Conservation (phyloP, 2,329 filamentous ascomycete species). For the Emericellopsis atlantica region DNA sequence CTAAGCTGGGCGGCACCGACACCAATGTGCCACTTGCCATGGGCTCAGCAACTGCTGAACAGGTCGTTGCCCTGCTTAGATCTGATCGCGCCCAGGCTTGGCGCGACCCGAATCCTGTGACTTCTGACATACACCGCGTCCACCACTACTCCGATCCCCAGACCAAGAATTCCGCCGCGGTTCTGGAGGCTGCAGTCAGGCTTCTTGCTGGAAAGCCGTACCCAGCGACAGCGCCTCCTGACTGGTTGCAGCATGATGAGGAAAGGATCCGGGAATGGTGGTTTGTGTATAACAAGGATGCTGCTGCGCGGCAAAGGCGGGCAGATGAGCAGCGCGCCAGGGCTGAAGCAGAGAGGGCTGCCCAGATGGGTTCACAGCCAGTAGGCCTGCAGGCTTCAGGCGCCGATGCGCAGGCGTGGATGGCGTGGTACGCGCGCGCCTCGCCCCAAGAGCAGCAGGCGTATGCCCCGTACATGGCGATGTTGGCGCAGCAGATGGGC, state of each 20-base stretch:
- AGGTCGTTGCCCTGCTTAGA: conserved; percentile 27
- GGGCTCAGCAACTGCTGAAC: conserved; percentile 23
- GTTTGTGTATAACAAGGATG: conserved; percentile 30
- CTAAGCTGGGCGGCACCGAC: neutral
- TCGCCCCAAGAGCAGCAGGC: conserved; percentile 17
- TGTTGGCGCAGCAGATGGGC: conserved; percentile 24
- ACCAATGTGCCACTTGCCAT: conserved; percentile 14
- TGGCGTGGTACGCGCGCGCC: conserved; percentile 1
- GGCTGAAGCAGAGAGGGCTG: conserved; percentile 18
- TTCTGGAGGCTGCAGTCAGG: conserved; percentile 27
- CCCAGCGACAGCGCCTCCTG: conserved; percentile 37
- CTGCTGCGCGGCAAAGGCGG: conserved; percentile 22
- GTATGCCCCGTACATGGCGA: conserved; percentile 27
- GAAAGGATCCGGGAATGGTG: conserved; percentile 40
- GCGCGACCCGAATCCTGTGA: conserved; percentile 24
- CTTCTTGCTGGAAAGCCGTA: conserved; percentile 31
- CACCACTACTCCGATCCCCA: conserved; percentile 28
- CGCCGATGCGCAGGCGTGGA: conserved; percentile 11
- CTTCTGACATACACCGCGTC: conserved; percentile 15
- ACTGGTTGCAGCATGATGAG: conserved; percentile 33
- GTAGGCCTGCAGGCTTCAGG: conserved; percentile 13
- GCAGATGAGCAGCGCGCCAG: conserved; percentile 23
- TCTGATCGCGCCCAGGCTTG: conserved; percentile 31
- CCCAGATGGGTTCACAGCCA: conserved; percentile 7
- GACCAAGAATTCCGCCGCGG: conserved; percentile 27